phyloP scores from a whole-genome alignment of 306 rosid genomes.

The Crotalaria pallida region DNA sequence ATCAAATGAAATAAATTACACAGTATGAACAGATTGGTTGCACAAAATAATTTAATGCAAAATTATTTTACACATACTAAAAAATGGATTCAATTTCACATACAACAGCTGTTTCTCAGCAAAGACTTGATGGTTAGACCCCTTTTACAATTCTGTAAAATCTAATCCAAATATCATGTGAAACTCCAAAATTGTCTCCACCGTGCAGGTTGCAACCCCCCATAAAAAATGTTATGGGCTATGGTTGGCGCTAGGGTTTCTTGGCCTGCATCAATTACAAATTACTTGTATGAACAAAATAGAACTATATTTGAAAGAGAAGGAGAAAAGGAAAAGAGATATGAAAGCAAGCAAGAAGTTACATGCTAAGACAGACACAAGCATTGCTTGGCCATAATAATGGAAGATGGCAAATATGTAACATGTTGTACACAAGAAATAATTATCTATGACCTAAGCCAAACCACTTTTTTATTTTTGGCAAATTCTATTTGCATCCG shows the following conservation, averaged over 20 bases:
- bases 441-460: not conserved
- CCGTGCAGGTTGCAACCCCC: not conserved
- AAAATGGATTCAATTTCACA: slow-evolving; percentile 9
- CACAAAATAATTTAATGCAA: slow-evolving; percentile 3
- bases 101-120: slow-evolving; percentile 21
- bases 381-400: not conserved
- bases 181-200: slow-evolving; percentile 10
- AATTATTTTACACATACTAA: slow-evolving; percentile 32
- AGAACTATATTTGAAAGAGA: not conserved
- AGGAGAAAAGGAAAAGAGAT: not conserved
- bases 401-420: not conserved
- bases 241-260: slow-evolving; percentile 36
- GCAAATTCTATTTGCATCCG: no score
- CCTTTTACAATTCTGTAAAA: slow-evolving; percentile 10
- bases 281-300: not conserved
- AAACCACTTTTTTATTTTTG: not conserved
- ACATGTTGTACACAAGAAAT: not conserved
- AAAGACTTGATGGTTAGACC: not conserved
- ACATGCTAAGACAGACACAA: not conserved
- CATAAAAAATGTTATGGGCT: slow-evolving; percentile 17
- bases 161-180: slow-evolving; percentile 7
- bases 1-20: slow-evolving; percentile 19
- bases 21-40: slow-evolving; percentile 11
- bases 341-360: not conserved
- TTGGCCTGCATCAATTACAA: slow-evolving; percentile 55